Conservation (phyloP, 192 early-diverging fungal genomes). For the Coemansia sp. region DNA sequence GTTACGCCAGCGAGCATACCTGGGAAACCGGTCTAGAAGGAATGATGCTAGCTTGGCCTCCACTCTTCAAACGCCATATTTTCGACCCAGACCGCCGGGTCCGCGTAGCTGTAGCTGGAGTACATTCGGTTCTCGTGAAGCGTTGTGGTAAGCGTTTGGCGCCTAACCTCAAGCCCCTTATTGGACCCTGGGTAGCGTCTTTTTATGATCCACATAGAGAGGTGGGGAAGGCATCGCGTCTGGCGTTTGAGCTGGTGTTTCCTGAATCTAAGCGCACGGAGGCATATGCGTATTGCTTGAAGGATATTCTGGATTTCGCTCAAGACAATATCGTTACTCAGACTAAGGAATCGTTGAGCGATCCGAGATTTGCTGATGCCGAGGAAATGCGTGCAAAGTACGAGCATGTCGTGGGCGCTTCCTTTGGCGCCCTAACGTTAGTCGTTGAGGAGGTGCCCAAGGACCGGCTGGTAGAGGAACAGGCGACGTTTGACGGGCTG, state of each 20-base stretch:
- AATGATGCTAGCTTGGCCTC: slow-evolving; percentile 48
- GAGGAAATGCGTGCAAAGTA: slow-evolving; percentile 47
- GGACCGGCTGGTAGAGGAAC: slow-evolving; percentile 12
- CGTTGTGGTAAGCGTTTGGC: slow-evolving; percentile 74
- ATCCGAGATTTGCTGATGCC: slow-evolving; percentile 34
- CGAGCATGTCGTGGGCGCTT: slow-evolving; percentile 40
- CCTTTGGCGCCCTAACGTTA: slow-evolving; percentile 38
- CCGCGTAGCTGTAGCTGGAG: slow-evolving; percentile 63
- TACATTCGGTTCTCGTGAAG: slow-evolving; percentile 68
- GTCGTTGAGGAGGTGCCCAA: slow-evolving; percentile 35
- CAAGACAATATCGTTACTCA: slow-evolving; percentile 70
- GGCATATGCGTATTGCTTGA: slow-evolving; percentile 74
- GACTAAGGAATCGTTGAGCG: slow-evolving; percentile 79
- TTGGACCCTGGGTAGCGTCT: slow-evolving; percentile 80
- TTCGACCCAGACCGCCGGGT: slow-evolving; percentile 87
- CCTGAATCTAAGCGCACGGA: slow-evolving; percentile 71
- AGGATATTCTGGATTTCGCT: slow-evolving; percentile 70
- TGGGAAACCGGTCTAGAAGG: slow-evolving; percentile 54
- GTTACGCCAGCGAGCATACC: slow-evolving; percentile 54
- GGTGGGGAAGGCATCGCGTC: slow-evolving; percentile 61
- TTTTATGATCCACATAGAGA: slow-evolving; percentile 84
- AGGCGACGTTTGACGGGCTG: slow-evolving; percentile 38
- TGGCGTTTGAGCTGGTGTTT: slow-evolving; percentile 68
- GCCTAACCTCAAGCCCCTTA: slow-evolving; percentile 74
- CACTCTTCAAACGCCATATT: slow-evolving; percentile 26